Percentiles rank a stretch among this genome's conserved stretches.
Conservation (phyloP, 2,329 filamentous ascomycete species). For the Apiospora rasikravindrae region DNA sequence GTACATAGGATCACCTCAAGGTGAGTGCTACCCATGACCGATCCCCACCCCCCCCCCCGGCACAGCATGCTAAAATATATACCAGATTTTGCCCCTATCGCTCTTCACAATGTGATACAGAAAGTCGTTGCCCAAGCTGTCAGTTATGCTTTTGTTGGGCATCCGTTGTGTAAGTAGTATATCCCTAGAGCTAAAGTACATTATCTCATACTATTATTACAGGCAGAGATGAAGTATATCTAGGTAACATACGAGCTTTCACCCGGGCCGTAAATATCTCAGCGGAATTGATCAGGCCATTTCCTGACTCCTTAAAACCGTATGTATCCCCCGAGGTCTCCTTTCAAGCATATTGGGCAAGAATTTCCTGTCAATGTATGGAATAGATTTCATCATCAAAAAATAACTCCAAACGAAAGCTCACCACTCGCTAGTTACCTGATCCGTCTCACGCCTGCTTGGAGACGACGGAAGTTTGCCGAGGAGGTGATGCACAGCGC, state of each 20-base stretch:
- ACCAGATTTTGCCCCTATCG: neutral
- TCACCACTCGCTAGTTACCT: neutral
- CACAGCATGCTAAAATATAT: neutral
- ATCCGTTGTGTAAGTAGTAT: constrained; percentile 10
- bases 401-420: neutral
- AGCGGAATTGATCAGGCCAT: constrained; percentile 5
- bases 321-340: neutral
- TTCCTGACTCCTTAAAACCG: constrained; percentile 12
- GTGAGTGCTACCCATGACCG: neutral
- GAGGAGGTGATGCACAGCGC: constrained; percentile 18
- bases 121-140: constrained; percentile 5
- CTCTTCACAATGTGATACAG: neutral
- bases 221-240: constrained; percentile 15
- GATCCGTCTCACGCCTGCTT: constrained; percentile 17
- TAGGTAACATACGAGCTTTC: constrained; percentile 15
- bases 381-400: neutral
- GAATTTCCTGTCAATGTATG: too few relatives aligned
- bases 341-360: neutral
- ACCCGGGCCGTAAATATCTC: constrained; percentile 2
- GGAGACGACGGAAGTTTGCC: constrained; percentile 5
- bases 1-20: neutral
- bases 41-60: too few relatives aligned
- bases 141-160: constrained; percentile 12
- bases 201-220: neutral
- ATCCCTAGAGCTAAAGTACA: neutral